These are phyloP conservation scores for Cicer pinnatifidum DNA, from an alignment of 306 rosid species.

Conservation along the genomic window DNA sequence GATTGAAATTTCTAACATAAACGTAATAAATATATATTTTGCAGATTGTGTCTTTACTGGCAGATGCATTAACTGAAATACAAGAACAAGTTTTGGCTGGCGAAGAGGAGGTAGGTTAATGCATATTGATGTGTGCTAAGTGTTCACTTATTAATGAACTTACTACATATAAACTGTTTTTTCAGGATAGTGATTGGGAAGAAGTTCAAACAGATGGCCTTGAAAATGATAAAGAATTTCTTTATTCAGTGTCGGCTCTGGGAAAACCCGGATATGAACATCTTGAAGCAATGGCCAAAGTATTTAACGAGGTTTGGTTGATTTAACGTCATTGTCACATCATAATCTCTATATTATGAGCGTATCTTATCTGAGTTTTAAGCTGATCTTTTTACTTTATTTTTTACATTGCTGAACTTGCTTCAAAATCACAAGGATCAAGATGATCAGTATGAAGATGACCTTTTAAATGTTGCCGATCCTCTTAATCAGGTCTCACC, in stretches of 20 bases:
- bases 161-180: constrained; percentile 23
- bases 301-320: constrained; percentile 69
- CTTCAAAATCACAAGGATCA: constrained; percentile 63
- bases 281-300: constrained; percentile 87
- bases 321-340: constrained; percentile 16
- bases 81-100: constrained; percentile 79
- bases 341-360: constrained; percentile 8
- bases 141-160: constrained; percentile 27
- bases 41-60: constrained; percentile 86
- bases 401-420: constrained; percentile 41
- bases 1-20: constrained; percentile 23
- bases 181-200: constrained; percentile 96
- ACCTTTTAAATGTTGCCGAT: constrained; percentile 70
- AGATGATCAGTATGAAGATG: constrained; percentile 78
- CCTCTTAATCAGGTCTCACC: constrained; percentile 82
- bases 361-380: constrained; percentile 29
- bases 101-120: constrained; percentile 64
- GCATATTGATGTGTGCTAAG: constrained; percentile 6
- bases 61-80: constrained; percentile 83
- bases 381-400: background rate
- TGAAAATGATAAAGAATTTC: constrained; percentile 59
- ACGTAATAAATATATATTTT: background rate
- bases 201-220: constrained; percentile 62
- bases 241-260: constrained; percentile 58
- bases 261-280: constrained; percentile 69